These are phyloP conservation scores for Diaporthe ampelina DNA, from an alignment of 2,329 filamentous ascomycete genomes.

Conservation along the genomic window DNA sequence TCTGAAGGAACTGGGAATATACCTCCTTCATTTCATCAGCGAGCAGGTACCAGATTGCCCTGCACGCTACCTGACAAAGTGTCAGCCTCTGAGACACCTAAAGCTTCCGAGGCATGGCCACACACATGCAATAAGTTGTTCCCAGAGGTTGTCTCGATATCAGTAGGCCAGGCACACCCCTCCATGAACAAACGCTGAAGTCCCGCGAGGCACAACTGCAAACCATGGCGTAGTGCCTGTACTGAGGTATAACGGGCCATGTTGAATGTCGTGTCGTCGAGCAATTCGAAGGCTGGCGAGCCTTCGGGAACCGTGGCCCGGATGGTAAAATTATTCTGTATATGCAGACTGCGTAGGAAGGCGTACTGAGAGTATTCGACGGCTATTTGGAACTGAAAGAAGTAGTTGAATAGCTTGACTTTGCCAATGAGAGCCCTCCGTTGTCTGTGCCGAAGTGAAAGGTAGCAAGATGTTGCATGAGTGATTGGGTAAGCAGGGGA, in stretches of 20 bases:
- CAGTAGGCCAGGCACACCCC: slow-evolving; percentile 1
- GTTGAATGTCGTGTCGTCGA: neutral
- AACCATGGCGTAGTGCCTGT: neutral
- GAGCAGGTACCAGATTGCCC: neutral
- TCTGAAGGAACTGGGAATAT: slow-evolving; percentile 11
- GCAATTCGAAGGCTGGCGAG: neutral
- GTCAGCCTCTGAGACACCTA: neutral
- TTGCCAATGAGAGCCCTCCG: slow-evolving; percentile 8
- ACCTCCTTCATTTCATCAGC: slow-evolving; percentile 23
- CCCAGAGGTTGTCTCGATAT: neutral
- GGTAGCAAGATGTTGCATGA: slow-evolving; percentile 9
- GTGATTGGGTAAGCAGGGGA: neutral
- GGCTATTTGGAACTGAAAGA: slow-evolving; percentile 4
- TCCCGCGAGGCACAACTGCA: neutral
- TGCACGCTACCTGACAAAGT: neutral
- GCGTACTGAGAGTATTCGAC: slow-evolving; percentile 7
- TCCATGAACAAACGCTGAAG: slow-evolving; percentile 20
- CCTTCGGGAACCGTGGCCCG: neutral
- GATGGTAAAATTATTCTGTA: neutral
- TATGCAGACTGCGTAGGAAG: neutral
- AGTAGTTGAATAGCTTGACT: slow-evolving; percentile 3
- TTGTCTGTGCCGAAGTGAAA: neutral
- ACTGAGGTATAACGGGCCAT: neutral
- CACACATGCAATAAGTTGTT: slow-evolving; percentile 7
- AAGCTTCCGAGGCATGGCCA: neutral